These are phyloP conservation scores for Termitomyces sp. DNA, from an alignment of 768 basidiomycete genomes.

Conservation along the genomic window DNA sequence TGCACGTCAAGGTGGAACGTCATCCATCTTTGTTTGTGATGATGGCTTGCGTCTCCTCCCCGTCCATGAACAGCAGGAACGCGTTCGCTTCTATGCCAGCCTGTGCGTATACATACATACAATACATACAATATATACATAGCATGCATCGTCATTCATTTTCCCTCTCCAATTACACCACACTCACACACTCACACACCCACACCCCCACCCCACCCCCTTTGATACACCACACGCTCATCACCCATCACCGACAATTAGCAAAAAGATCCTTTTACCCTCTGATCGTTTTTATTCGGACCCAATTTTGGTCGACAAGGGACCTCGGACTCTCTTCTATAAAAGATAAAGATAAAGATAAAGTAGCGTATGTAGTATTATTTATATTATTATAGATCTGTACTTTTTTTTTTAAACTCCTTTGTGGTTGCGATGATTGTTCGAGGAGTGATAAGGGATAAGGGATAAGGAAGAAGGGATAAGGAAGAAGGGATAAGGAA, in stretches of 20 bases:
- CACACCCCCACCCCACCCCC: too few relatives aligned
- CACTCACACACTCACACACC: too few relatives aligned
- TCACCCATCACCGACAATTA: neutral
- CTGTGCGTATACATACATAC: neutral
- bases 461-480: too few relatives aligned
- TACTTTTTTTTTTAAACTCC: neutral
- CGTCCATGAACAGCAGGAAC: slow-evolving; percentile 1
- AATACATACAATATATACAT: too few relatives aligned
- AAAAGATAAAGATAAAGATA: too few relatives aligned
- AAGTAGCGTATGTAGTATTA: neutral
- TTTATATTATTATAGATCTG: neutral
- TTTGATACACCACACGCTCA: neutral
- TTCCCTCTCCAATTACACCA: too few relatives aligned
- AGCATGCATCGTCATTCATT: too few relatives aligned
- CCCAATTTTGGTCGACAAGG: neutral
- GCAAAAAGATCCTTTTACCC: neutral
- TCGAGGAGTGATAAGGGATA: too few relatives aligned
- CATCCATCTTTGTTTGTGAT: slow-evolving; percentile 73
- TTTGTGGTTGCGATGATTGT: too few relatives aligned
- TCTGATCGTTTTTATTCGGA: neutral
- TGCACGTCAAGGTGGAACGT: slow-evolving; percentile 78
- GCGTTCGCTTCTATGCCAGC: slow-evolving; percentile 13
- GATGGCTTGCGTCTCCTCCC: slow-evolving; percentile 54
- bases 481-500: too few relatives aligned
- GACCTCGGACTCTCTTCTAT: slow-evolving; percentile 3